Conservation (phyloP, 768 basidiomycete species). For the Tylopilus subfusipes region DNA sequence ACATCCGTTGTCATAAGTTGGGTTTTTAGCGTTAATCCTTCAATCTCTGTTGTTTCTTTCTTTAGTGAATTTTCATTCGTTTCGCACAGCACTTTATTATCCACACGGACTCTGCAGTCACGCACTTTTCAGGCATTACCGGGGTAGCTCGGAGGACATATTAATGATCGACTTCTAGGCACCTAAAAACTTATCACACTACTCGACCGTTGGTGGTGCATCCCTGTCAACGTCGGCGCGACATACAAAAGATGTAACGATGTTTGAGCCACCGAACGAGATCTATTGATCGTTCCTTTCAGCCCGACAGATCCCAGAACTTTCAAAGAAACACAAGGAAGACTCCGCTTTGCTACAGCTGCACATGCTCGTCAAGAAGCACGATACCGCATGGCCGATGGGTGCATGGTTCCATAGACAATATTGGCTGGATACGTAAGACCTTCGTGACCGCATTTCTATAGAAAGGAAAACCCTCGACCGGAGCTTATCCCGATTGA, state of each 20-base stretch:
- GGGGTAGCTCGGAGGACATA: neutral
- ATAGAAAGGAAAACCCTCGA: neutral
- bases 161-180: neutral
- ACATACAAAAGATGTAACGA: neutral
- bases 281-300: neutral
- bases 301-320: neutral
- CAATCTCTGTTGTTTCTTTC: slow-evolving; percentile 17
- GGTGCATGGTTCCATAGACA: no score
- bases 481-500: no score
- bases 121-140: neutral
- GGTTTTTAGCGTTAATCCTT: slow-evolving; percentile 21
- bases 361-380: no score
- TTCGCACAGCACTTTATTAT: slow-evolving; percentile 4
- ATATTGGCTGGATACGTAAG: neutral
- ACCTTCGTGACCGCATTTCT: neutral
- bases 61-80: slow-evolving; percentile 14
- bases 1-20: slow-evolving; percentile 12
- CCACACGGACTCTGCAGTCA: neutral
- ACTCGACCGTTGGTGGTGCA: neutral
- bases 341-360: no score
- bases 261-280: neutral
- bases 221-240: neutral
- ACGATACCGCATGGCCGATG: no score
- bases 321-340: no score
- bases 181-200: neutral